Percentiles rank a stretch among this genome's conserved stretches.
Evolutionary conservation across 805 yeast species (phyloP).

Genomic region (Pichia nakasei): DNA sequence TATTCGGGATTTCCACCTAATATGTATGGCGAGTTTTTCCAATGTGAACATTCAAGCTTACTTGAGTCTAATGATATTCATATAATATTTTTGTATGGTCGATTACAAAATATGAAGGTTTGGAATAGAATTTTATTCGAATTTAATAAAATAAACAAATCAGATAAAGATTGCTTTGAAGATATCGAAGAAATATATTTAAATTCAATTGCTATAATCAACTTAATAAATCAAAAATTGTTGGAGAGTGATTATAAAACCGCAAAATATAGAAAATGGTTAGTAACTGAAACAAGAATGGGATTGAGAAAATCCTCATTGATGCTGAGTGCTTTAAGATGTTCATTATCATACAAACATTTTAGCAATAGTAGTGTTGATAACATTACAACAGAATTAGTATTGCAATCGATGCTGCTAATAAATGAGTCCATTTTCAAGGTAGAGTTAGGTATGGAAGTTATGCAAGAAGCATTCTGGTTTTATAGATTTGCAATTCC

Average conservation of each 20-base stretch:
- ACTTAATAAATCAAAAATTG: constrained; percentile 8
- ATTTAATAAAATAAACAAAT: constrained; percentile 12
- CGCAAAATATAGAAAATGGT: constrained; percentile 9
- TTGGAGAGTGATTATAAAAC: neutral
- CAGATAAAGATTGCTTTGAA: constrained; percentile 4
- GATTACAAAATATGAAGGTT: constrained; percentile 14
- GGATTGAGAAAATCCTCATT: constrained; percentile 16
- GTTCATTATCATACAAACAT: constrained; percentile 5
- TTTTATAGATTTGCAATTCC: constrained; percentile 17
- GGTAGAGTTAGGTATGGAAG: constrained; percentile 12
- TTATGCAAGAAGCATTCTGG: constrained; percentile 13
- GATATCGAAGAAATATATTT: constrained; percentile 6
- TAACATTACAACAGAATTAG: constrained; percentile 10
- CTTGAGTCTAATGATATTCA: constrained; percentile 8
- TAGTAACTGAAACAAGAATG: constrained; percentile 15
- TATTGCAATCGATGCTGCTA: constrained; percentile 16
- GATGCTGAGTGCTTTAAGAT: constrained; percentile 11
- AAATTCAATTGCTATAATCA: constrained; percentile 7
- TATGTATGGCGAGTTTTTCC: constrained; percentile 12
- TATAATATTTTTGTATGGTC: constrained; percentile 10
- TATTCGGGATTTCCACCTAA: constrained; percentile 18
- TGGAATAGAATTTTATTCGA: constrained; percentile 14
- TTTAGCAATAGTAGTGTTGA: constrained; percentile 2
- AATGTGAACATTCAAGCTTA: constrained; percentile 12
- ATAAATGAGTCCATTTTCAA: constrained; percentile 18